Conservation (phyloP, 2,329 filamentous ascomycete genomes). For the Neofusicoccum kwambonambiense region DNA sequence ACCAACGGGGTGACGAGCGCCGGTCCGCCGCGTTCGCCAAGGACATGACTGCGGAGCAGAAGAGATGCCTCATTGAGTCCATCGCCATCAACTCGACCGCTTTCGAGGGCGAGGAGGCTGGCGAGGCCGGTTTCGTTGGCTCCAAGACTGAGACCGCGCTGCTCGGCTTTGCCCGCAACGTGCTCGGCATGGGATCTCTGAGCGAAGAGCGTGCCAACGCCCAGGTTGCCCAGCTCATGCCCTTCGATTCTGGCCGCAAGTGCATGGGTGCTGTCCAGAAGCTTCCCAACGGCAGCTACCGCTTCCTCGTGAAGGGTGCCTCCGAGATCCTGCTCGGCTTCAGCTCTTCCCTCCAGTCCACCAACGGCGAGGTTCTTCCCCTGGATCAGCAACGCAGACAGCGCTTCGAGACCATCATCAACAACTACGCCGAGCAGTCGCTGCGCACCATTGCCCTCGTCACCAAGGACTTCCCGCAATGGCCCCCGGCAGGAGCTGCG, state of each 20-base stretch:
- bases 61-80: constrained; percentile 27
- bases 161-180: constrained; percentile 50
- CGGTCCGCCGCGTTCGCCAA: constrained; percentile 41
- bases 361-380: neutral
- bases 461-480: constrained; percentile 40
- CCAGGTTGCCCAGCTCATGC: constrained; percentile 51
- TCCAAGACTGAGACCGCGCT: constrained; percentile 60
- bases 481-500: constrained; percentile 27
- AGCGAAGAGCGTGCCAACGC: constrained; percentile 49
- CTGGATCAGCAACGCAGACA: constrained; percentile 4
- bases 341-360: constrained; percentile 21
- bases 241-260: constrained; percentile 56
- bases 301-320: constrained; percentile 56
- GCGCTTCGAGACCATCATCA: constrained; percentile 32
- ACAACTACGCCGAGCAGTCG: constrained; percentile 40
- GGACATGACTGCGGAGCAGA: constrained; percentile 41
- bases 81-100: constrained; percentile 50
- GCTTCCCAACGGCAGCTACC: constrained; percentile 46
- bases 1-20: constrained; percentile 47
- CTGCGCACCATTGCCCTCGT: constrained; percentile 44
- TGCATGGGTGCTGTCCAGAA: constrained; percentile 58
- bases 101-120: constrained; percentile 52
- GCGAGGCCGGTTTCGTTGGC: constrained; percentile 44
- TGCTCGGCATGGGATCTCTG: constrained; percentile 51
- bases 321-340: constrained; percentile 53